These are phyloP conservation scores for Penicillium sp. DNA, from an alignment of 2,329 filamentous ascomycete genomes.

Conservation along the genomic window DNA sequence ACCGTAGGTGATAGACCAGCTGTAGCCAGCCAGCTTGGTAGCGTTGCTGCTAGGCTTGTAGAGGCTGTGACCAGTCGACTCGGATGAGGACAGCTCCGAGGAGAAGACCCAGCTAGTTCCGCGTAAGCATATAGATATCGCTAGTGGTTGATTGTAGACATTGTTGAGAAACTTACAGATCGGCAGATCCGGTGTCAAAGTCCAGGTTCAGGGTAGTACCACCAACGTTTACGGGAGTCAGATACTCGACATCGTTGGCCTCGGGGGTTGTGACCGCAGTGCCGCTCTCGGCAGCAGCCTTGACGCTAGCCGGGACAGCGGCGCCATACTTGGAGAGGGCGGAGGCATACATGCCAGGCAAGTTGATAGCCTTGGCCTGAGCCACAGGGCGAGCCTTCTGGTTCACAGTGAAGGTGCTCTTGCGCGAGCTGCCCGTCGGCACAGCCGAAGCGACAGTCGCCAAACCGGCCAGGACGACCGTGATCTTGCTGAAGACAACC, in stretches of 20 bases:
- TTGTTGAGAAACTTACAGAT: constrained; percentile 57
- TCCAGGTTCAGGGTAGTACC: constrained; percentile 65
- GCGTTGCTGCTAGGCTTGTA: constrained; percentile 58
- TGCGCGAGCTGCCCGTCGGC: constrained; percentile 26
- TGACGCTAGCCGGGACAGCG: constrained; percentile 31
- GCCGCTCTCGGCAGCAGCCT: constrained; percentile 34
- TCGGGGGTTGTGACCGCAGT: constrained; percentile 48
- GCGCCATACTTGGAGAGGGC: constrained; percentile 34
- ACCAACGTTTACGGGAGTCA: constrained; percentile 65
- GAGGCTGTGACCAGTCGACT: constrained; percentile 57
- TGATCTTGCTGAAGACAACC: constrained; percentile 38
- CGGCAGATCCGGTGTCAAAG: constrained; percentile 69
- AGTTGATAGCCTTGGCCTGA: constrained; percentile 26
- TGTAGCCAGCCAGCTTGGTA: constrained; percentile 50
- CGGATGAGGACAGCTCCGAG: constrained; percentile 52
- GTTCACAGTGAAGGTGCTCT: constrained; percentile 35
- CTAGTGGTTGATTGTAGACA: neutral
- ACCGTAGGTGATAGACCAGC: constrained; percentile 65
- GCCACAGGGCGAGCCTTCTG: constrained; percentile 27
- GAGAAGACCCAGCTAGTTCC: constrained; percentile 65
- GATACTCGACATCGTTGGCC: constrained; percentile 58
- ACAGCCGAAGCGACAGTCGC: constrained; percentile 32
- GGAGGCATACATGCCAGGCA: constrained; percentile 33
- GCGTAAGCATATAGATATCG: neutral
- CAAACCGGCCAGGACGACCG: constrained; percentile 29